Percentiles rank a stretch among this genome's conserved stretches.
Evolutionary conservation across 2,329 filamentous ascomycete genomes (phyloP).

Genomic region (Alternaria consortialis): DNA sequence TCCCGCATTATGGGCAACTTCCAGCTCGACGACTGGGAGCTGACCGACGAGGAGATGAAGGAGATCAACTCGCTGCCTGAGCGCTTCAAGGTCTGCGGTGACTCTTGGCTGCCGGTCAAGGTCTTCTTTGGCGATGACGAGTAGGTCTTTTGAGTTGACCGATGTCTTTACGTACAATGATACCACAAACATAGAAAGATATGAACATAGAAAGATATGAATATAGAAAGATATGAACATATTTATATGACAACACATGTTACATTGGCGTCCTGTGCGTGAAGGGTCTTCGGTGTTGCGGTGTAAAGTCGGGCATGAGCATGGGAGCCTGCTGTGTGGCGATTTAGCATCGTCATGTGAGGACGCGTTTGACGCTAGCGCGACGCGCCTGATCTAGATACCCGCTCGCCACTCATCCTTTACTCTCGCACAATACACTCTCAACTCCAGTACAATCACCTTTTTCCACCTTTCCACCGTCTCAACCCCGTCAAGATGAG

Average conservation of each 20-base stretch:
- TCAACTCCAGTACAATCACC: background rate
- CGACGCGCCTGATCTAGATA: constrained; percentile 15
- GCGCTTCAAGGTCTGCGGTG: constrained; percentile 77
- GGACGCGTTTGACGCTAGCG: constrained; percentile 34
- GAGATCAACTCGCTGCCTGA: constrained; percentile 73
- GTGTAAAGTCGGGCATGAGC: background rate
- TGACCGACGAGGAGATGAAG: constrained; percentile 76
- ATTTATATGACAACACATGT: background rate
- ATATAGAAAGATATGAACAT: constrained; percentile 12
- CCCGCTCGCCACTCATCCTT: constrained; percentile 23
- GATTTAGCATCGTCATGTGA: constrained; percentile 30
- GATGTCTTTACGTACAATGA: constrained; percentile 15
- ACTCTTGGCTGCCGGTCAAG: constrained; percentile 76
- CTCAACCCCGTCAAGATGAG: constrained; percentile 51
- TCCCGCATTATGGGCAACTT: constrained; percentile 80
- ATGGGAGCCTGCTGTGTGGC: constrained; percentile 7
- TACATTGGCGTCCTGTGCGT: background rate
- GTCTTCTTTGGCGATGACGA: constrained; percentile 88
- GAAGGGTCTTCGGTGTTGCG: background rate
- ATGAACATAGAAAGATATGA: constrained; percentile 20
- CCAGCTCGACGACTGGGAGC: constrained; percentile 74
- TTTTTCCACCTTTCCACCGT: background rate
- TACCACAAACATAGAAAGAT: constrained; percentile 20
- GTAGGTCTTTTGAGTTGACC: constrained; percentile 49
- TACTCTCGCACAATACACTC: constrained; percentile 9